Conservation (phyloP, 2,329 filamentous ascomycete genomes). For the Phialophora expanda region DNA sequence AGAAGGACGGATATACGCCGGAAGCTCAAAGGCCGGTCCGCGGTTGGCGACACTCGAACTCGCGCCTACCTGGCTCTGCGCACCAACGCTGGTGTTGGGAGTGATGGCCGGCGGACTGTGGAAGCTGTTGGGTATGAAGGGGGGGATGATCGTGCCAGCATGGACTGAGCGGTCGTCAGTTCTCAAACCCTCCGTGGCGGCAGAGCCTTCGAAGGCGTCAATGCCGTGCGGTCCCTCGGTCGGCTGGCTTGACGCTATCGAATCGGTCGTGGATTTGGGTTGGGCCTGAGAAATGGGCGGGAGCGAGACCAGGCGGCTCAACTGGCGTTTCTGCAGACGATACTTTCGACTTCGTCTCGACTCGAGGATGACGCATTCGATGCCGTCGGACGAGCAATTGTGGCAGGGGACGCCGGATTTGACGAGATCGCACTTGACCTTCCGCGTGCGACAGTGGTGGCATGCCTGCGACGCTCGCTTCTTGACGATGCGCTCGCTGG, state of each 20-base stretch:
- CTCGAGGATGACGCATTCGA: conserved; percentile 33
- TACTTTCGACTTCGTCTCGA: conserved; percentile 34
- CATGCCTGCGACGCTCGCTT: conserved; percentile 42
- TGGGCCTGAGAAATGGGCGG: conserved; percentile 28
- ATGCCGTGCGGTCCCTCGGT: not conserved
- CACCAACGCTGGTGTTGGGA: conserved; percentile 6
- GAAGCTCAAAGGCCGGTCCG: conserved; percentile 13
- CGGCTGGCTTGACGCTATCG: not conserved
- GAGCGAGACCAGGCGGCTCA: conserved; percentile 24
- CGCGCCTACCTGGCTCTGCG: not conserved
- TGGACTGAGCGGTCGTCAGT: not conserved
- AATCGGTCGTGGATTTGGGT: conserved; percentile 11
- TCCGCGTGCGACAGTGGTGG: conserved; percentile 46
- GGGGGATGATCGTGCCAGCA: not conserved
- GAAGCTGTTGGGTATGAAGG: conserved; percentile 2
- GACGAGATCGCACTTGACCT: conserved; percentile 45
- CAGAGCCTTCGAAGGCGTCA: not conserved
- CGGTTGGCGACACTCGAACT: not conserved
- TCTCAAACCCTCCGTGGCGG: not conserved
- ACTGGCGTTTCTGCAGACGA: conserved; percentile 35
- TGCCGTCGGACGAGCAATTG: conserved; percentile 31
- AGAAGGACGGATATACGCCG: conserved; percentile 29
- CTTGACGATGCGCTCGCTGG: conserved; percentile 24
- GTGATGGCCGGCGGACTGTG: conserved; percentile 4
- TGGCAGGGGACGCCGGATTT: conserved; percentile 32